Percentiles rank a stretch among this genome's conserved stretches.
phyloP scores from a whole-genome alignment of 2,329 filamentous ascomycete genomes.

The Rhynchosporium agropyri region DNA sequence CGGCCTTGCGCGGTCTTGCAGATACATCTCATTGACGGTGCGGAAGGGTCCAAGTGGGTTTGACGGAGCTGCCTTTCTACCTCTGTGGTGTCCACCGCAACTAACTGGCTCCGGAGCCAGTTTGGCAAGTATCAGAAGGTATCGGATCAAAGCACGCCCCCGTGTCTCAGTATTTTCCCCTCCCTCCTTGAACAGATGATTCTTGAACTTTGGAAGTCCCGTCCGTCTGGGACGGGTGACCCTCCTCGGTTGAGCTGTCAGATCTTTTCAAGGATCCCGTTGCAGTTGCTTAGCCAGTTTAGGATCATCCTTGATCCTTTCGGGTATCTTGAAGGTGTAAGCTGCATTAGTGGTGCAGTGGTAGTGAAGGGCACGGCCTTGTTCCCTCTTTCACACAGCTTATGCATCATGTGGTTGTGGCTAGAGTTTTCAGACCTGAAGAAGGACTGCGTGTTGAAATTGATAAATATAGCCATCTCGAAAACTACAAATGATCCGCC shows the following conservation, averaged over 20 bases:
- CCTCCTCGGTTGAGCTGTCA: background rate
- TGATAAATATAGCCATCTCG: background rate
- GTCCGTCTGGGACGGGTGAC: background rate
- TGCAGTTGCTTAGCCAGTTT: background rate
- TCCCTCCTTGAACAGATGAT: conserved; percentile 1
- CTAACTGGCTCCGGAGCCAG: background rate
- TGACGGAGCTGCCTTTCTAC: conserved; percentile 10
- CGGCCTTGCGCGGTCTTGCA: conserved; percentile 1
- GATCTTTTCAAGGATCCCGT: conserved; percentile 10
- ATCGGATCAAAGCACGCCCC: conserved; percentile 9
- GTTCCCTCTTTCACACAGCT: background rate
- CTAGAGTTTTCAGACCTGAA: conserved; percentile 1
- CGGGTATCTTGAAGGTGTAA: background rate
- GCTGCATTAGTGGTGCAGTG: conserved; percentile 1
- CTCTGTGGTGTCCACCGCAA: background rate
- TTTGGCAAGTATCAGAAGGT: conserved; percentile 6
- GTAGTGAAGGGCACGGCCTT: conserved; percentile 6
- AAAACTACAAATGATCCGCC: background rate
- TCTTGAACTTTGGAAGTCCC: background rate
- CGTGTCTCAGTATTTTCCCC: conserved; percentile 8
- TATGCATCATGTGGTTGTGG: conserved; percentile 3
- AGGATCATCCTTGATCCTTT: background rate
- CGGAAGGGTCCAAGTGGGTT: conserved; percentile 8
- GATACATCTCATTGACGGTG: conserved; percentile 11
- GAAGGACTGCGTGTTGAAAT: conserved; percentile 1